phyloP scores from a whole-genome alignment of 192 early-diverging fungal genomes.

The Lunasporangiospora selenospora region DNA sequence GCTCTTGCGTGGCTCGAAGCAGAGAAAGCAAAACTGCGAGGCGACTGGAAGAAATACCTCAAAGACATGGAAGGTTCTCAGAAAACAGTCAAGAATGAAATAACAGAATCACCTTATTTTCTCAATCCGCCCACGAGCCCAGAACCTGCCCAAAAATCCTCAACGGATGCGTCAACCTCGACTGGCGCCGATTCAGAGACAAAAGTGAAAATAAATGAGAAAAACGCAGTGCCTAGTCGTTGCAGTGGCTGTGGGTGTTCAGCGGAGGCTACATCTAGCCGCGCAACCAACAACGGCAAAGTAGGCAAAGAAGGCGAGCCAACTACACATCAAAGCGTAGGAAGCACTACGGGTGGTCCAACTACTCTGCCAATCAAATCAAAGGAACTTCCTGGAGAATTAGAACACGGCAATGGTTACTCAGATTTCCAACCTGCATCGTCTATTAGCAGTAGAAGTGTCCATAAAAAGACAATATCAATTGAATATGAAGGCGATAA shows the following conservation, averaged over 20 bases:
- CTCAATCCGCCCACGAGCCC: not conserved
- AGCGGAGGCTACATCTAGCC: too few relatives aligned
- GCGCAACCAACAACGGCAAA: not conserved
- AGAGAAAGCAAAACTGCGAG: slow-evolving; percentile 35
- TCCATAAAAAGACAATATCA: too few relatives aligned
- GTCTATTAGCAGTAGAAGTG: not conserved
- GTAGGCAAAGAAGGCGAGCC: slow-evolving; percentile 7
- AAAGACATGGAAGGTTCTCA: not conserved
- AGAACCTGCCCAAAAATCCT: not conserved
- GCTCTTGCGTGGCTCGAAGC: slow-evolving; percentile 69
- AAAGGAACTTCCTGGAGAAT: not conserved
- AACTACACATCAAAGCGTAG: too few relatives aligned
- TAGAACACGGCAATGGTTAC: not conserved
- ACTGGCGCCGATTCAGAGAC: not conserved
- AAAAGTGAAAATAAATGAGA: not conserved
- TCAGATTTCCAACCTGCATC: not conserved
- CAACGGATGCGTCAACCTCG: not conserved
- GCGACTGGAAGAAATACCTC: not conserved
- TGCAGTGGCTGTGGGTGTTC: too few relatives aligned
- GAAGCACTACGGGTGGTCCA: too few relatives aligned
- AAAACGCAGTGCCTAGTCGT: not conserved
- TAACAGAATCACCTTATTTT: slow-evolving; percentile 14
- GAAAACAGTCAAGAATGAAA: not conserved
- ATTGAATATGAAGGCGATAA: not conserved
- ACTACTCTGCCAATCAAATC: too few relatives aligned